Base-by-base conservation (phyloP, 495 filamentous ascomycete genomes). In the Hyphodiscus hymeniophilus region DNA sequence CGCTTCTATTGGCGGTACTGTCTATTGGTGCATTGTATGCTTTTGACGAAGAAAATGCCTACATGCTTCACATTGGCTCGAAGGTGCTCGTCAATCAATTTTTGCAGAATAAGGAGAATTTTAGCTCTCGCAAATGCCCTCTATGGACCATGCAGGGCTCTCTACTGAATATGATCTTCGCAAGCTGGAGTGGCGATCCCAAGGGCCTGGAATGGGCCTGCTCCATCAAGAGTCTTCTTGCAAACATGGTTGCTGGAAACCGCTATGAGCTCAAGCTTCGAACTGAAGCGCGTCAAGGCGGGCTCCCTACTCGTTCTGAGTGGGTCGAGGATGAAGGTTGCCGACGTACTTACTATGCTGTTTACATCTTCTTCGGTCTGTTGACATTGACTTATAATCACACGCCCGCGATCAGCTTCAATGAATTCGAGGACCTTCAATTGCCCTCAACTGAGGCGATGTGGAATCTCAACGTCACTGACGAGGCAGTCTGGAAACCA, bases 191-290 rank as follows among this genome's bases (percentile, higher is more conserved):
- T 62, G 92, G 92, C 52, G 92, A 97, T 62, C 79, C 92, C 12
- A 97, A 97, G 67, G 94, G 94, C 18, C 75, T 98, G 6, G 92
- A 98, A 65, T 98, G 91, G 91, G 90, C 92, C 18, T 95, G 90
- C 63, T 96, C 92, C 1, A 96, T 97, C 66, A 97, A 96, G 77
- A 91, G 88, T 71, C 71, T 97, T 11, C 80, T 98, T 20, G 88
- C 90, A 55, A 96, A 96, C 70, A 97, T 98, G 91, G 92, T 98
- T 48, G 88, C 89, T 45, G 92, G 92, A 40, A 97, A 97, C 60
- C 81, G 88, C 12, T 97, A 97, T 62, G 94, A 98, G 65, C 67
- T 97, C 48, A 94, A 95, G 73, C 72, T 94, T 33, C 87, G 94
- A 16, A 84, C 81, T 28, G 91, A 97, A 57, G 85, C 83, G 50